Base-by-base conservation (phyloP, 192 early-diverging fungal species). In the Umbelopsis isabellina region DNA sequence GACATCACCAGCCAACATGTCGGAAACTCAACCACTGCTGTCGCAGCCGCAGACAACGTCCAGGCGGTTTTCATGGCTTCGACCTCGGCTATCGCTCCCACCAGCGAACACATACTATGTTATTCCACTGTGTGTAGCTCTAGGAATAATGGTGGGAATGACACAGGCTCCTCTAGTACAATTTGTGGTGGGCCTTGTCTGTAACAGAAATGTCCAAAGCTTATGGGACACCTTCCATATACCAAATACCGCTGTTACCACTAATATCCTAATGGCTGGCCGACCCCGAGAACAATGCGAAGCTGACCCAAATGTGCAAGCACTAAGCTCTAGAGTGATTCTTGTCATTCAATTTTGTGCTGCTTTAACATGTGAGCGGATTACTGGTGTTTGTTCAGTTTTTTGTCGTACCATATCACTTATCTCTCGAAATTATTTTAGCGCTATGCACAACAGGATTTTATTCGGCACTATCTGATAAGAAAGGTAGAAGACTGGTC, bases 381-480 rank as follows among this genome's bases (percentile, higher is more conserved):
- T 61, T 35, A 41, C 30, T 16, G n/a, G n/a, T n/a, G 30, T 35
- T n/a, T 15, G 13, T 35, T 13, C 4, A 35, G 1, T 25, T 4
- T 15, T 61, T 16, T 35, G 11, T 61, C 5, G 9, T 16, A 18
- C 27, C 0, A 15, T 61, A 11, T 35, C 3, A 13, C 30, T 61
- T 13, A 27, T 35, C 55, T 35, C 2, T 23, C n/a, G 2, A 5
- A 61, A 41, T 3, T 6, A 41, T 41, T 35, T 7, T 16, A 61
- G 55, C 55, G 3, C 30, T 61, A 37, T 61, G 55, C 55, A 61
- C 55, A 12, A 61, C 55, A 61, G 55, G 55, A 12, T 61, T 61
- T 35, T 61, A 61, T 30, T 61, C 55, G 15, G 55, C 55, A 61
- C 7, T 61, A 35, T 27, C 55, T 35, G 55, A 61, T 18, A 61